Evolutionary conservation across 169 alveolate genomes (phyloP).

Genomic region (Plasmodium relictum): DNA sequence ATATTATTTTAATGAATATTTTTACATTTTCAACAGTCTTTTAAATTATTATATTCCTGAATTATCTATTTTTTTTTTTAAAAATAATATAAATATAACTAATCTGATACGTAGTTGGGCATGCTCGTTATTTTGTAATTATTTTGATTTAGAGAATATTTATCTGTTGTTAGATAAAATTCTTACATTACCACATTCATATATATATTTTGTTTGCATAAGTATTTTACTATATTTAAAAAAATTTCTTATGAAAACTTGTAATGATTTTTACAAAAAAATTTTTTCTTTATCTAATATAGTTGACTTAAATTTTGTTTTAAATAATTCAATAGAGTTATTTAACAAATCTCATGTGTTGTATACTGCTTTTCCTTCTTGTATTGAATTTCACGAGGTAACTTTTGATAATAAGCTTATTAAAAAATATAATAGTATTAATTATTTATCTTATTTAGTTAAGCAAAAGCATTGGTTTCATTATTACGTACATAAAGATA

Average conservation of each 20-base stretch:
- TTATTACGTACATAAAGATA: conserved; percentile 53
- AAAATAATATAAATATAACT: conserved; percentile 31
- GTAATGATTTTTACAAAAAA: conserved; percentile 6
- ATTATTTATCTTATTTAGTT: conserved; percentile 35
- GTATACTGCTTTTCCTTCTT: conserved; percentile 9
- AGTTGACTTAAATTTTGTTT: conserved; percentile 30
- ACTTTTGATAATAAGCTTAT: not conserved
- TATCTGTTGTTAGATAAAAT: conserved; percentile 35
- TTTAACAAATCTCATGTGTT: conserved; percentile 11
- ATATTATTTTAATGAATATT: conserved; percentile 11
- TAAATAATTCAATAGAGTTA: conserved; percentile 14
- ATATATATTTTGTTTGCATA: conserved; percentile 21
- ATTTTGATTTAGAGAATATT: conserved; percentile 40
- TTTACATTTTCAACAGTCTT: conserved; percentile 40
- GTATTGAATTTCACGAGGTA: not conserved
- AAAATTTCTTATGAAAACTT: conserved; percentile 12
- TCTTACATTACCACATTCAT: conserved; percentile 32
- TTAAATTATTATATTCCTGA: conserved; percentile 56
- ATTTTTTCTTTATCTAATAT: conserved; percentile 20
- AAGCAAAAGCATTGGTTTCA: conserved; percentile 11
- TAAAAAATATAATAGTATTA: conserved; percentile 13
- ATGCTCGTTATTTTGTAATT: conserved; percentile 48
- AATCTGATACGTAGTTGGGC: conserved; percentile 37
- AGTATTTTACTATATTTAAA: conserved; percentile 25
- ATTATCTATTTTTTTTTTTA: conserved; percentile 35